These are phyloP conservation scores for Mentha longifolia DNA, from an alignment of 257 asterid genomes.

Conservation along the genomic window DNA sequence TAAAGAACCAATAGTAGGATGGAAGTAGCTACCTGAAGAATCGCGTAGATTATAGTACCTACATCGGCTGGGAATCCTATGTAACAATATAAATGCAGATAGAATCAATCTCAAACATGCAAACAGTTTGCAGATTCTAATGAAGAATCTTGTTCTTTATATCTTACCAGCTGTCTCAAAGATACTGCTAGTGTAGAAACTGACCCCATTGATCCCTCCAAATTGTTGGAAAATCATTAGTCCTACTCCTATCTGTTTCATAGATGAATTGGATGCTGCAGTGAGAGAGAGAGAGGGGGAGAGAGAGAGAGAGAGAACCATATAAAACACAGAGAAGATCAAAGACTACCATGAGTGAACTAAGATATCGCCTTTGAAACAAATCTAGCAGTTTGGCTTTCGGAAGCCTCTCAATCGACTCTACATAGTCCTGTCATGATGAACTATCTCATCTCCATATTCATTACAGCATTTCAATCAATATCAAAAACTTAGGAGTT, in stretches of 20 bases:
- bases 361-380: constrained; percentile 70
- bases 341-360: constrained; percentile 65
- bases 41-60: constrained; percentile 83
- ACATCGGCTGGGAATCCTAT: constrained; percentile 84
- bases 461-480: neutral
- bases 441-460: neutral
- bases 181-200: constrained; percentile 91
- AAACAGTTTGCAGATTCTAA: neutral
- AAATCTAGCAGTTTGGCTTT: constrained; percentile 73
- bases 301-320: neutral
- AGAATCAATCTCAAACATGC: neutral
- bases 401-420: constrained; percentile 78
- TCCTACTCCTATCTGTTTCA: constrained; percentile 83
- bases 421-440: constrained; percentile 69
- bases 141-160: neutral
- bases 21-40: constrained; percentile 66
- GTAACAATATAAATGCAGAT: constrained; percentile 1
- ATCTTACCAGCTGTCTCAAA: constrained; percentile 78
- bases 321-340: constrained; percentile 9
- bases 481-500: constrained; percentile 1
- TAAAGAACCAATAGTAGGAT: constrained; percentile 14
- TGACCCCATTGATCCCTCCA: constrained; percentile 91
- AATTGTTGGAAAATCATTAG: constrained; percentile 91
- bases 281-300: neutral
- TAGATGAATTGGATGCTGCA: neutral